Evolutionary conservation across 768 basidiomycete genomes (phyloP).

Genomic region (Rhodotorula kratochvilovae): DNA sequence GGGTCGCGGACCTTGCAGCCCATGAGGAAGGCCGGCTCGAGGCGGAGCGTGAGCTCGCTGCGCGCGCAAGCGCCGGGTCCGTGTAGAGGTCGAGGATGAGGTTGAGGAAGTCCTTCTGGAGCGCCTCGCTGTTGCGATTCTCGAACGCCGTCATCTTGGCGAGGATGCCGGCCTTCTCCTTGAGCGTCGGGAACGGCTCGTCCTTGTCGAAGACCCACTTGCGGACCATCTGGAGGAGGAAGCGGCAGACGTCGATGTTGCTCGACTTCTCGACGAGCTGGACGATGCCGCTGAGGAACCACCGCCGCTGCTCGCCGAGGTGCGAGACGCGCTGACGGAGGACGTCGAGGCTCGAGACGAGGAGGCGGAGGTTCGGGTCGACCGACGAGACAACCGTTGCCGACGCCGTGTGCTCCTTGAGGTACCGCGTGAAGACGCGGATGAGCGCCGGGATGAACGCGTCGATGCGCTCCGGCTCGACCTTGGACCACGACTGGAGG

Average conservation of each 20-base stretch:
- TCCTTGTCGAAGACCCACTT: conserved; percentile 89
- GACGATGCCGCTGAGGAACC: conserved; percentile 69
- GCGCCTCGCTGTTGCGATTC: conserved; percentile 61
- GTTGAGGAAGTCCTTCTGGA: conserved; percentile 78
- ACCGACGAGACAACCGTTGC: conserved; percentile 54
- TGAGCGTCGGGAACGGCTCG: conserved; percentile 74
- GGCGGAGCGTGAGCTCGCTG: conserved; percentile 84
- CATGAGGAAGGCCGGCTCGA: conserved; percentile 88
- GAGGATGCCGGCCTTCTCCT: conserved; percentile 86
- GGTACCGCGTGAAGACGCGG: conserved; percentile 75
- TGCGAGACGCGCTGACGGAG: conserved; percentile 72
- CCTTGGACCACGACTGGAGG: conserved; percentile 75
- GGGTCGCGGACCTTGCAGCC: conserved; percentile 83
- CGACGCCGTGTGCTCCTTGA: conserved; percentile 75
- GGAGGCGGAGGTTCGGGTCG: conserved; percentile 57
- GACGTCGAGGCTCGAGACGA: conserved; percentile 72
- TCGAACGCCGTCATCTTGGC: conserved; percentile 76
- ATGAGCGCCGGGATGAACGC: conserved; percentile 68
- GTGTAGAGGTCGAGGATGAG: conserved; percentile 93
- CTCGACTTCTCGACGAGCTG: conserved; percentile 86
- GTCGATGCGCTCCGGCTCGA: conserved; percentile 77
- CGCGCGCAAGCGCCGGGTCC: conserved; percentile 76
- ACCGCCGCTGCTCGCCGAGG: conserved; percentile 79
- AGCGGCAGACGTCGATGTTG: conserved; percentile 69
- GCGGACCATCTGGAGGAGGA: conserved; percentile 75